Conservation (phyloP, 768 basidiomycete genomes). For the Tylopilus balloui region DNA sequence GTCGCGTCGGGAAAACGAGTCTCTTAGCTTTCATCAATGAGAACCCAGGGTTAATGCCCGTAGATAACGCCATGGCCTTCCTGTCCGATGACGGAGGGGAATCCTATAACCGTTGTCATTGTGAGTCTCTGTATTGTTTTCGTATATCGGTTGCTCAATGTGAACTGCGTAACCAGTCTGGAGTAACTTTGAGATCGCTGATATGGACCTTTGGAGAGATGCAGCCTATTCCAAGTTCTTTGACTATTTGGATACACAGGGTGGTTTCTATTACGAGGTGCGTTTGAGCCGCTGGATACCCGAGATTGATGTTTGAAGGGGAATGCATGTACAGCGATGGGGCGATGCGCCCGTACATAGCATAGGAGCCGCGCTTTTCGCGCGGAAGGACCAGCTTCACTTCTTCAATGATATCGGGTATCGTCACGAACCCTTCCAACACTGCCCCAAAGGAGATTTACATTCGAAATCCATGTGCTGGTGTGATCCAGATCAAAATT, state of each 20-base stretch:
- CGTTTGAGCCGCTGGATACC: constrained; percentile 10
- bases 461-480: constrained; percentile 63
- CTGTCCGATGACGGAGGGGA: constrained; percentile 67
- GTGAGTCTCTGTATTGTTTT: constrained; percentile 39
- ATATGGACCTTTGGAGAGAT: constrained; percentile 83
- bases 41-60: constrained; percentile 56
- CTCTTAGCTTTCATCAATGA: constrained; percentile 58
- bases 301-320: background rate
- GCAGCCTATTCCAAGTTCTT: constrained; percentile 85
- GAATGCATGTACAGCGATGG: constrained; percentile 48
- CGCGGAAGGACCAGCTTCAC: constrained; percentile 68
- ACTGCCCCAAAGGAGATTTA: constrained; percentile 56
- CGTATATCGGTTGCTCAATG: background rate
- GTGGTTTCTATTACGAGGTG: constrained; percentile 92
- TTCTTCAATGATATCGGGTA: constrained; percentile 88
- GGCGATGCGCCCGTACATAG: constrained; percentile 88
- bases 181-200: constrained; percentile 81
- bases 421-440: constrained; percentile 73
- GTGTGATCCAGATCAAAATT: constrained; percentile 66
- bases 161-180: constrained; percentile 43
- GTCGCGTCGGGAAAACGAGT: background rate
- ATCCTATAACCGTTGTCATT: constrained; percentile 75
- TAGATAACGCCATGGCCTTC: constrained; percentile 68
- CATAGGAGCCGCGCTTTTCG: constrained; percentile 75
- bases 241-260: constrained; percentile 70